A percentile compares a stretch with the other conserved stretches of the same genome.
Evolutionary conservation across 2,329 filamentous ascomycete genomes (phyloP).

Genomic region (Penicillium sclerotiorum): DNA sequence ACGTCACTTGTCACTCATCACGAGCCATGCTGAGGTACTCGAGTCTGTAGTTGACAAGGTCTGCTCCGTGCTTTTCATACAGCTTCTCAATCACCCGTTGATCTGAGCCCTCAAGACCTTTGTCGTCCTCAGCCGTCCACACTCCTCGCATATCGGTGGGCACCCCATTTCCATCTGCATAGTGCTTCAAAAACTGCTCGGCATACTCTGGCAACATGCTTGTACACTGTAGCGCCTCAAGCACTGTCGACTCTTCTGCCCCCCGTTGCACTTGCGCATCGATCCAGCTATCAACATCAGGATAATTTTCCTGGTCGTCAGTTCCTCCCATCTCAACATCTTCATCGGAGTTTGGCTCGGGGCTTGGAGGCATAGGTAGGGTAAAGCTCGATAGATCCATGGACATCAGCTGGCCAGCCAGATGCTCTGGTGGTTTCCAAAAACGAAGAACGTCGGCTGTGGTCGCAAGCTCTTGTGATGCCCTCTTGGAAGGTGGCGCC

Average conservation of each 20-base stretch:
- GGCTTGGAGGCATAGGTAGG: slow-evolving; percentile 36
- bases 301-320: slow-evolving; percentile 10
- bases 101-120: slow-evolving; percentile 37
- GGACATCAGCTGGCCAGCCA: too few species aligned
- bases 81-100: slow-evolving; percentile 37
- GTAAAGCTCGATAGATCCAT: neutral
- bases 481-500: too few species aligned
- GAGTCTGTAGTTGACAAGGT: slow-evolving; percentile 37
- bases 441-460: too few species aligned
- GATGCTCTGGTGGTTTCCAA: neutral
- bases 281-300: slow-evolving; percentile 44
- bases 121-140: slow-evolving; percentile 52
- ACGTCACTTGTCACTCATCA: slow-evolving; percentile 17
- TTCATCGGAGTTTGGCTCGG: slow-evolving; percentile 25
- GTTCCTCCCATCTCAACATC: slow-evolving; percentile 35
- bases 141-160: slow-evolving; percentile 47
- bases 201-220: slow-evolving; percentile 45
- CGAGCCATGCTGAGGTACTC: slow-evolving; percentile 38
- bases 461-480: too few species aligned
- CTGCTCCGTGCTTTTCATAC: slow-evolving; percentile 49
- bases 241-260: slow-evolving; percentile 32
- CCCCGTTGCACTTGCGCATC: slow-evolving; percentile 34
- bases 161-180: slow-evolving; percentile 37
- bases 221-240: slow-evolving; percentile 41
- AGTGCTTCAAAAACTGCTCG: slow-evolving; percentile 36